phyloP scores from a whole-genome alignment of 2,329 filamentous ascomycete genomes.

The Penicillium janthinellum region DNA sequence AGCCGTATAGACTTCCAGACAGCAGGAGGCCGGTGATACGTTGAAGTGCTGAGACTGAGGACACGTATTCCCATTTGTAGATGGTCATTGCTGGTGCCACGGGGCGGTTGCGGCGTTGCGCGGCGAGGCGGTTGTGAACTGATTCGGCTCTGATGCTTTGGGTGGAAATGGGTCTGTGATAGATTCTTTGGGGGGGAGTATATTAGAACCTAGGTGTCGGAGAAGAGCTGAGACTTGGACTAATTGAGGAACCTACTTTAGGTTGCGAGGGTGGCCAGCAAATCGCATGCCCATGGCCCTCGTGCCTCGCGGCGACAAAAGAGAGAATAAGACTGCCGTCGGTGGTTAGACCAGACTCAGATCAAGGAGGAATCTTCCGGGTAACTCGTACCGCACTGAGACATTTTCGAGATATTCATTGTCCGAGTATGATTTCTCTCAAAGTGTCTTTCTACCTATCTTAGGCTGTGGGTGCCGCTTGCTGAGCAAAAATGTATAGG shows the following conservation, averaged over 20 bases:
- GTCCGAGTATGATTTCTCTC: not conserved
- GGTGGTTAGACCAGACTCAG: not conserved
- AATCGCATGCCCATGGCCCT: not conserved
- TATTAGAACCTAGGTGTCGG: not conserved
- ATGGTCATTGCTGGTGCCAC: conserved; percentile 78
- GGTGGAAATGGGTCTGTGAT: not conserved
- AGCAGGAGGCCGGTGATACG: conserved; percentile 75
- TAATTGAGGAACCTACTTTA: not conserved
- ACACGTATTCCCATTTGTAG: conserved; percentile 80
- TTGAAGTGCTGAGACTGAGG: conserved; percentile 70
- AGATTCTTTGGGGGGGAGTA: not conserved
- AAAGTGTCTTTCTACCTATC: not conserved
- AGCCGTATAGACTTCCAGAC: conserved; percentile 72
- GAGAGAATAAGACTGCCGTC: not conserved
- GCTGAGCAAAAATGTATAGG: not conserved
- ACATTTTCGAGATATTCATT: not conserved
- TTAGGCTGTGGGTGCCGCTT: not conserved
- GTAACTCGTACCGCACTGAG: not conserved
- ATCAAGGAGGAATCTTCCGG: not conserved
- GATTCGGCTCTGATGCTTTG: conserved; percentile 4
- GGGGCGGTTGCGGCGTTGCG: conserved; percentile 76
- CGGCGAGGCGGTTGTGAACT: conserved; percentile 55
- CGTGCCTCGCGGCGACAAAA: not conserved
- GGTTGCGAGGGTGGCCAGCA: not conserved
- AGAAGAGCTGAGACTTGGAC: not conserved